Conservation (phyloP, 495 filamentous ascomycete genomes). For the Xylaria venustula region DNA sequence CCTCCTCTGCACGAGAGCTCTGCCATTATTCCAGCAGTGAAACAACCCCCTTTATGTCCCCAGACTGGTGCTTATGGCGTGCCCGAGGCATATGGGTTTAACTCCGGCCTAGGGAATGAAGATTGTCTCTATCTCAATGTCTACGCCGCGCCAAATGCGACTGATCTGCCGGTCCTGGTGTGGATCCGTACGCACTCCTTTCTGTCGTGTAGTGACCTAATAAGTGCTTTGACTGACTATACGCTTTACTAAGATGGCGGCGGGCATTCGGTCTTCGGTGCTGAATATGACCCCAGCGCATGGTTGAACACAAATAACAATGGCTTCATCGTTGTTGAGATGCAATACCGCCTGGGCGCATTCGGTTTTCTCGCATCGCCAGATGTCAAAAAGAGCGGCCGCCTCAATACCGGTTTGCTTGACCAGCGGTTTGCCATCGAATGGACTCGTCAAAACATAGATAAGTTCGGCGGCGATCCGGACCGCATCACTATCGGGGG, state of each 20-base stretch:
- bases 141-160: constrained; percentile 38
- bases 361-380: constrained; percentile 51
- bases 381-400: constrained; percentile 39
- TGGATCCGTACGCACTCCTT: constrained; percentile 33
- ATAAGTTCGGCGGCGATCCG: constrained; percentile 67
- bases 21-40: constrained; percentile 21
- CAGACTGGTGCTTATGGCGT: constrained; percentile 29
- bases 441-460: constrained; percentile 72
- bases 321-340: constrained; percentile 44
- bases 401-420: constrained; percentile 61
- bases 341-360: constrained; percentile 50
- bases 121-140: constrained; percentile 55
- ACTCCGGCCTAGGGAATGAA: constrained; percentile 37
- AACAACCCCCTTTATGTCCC: constrained; percentile 32
- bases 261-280: constrained; percentile 41
- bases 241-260: constrained; percentile 32
- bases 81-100: constrained; percentile 18
- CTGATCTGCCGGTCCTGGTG: constrained; percentile 37
- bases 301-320: constrained; percentile 43
- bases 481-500: constrained; percentile 66
- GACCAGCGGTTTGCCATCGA: constrained; percentile 70
- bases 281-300: constrained; percentile 36
- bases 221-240: background rate
- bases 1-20: constrained; percentile 17
- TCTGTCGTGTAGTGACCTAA: background rate